These are phyloP conservation scores for Aspergillus unguis DNA, from an alignment of 2,329 filamentous ascomycete genomes.

Conservation along the genomic window DNA sequence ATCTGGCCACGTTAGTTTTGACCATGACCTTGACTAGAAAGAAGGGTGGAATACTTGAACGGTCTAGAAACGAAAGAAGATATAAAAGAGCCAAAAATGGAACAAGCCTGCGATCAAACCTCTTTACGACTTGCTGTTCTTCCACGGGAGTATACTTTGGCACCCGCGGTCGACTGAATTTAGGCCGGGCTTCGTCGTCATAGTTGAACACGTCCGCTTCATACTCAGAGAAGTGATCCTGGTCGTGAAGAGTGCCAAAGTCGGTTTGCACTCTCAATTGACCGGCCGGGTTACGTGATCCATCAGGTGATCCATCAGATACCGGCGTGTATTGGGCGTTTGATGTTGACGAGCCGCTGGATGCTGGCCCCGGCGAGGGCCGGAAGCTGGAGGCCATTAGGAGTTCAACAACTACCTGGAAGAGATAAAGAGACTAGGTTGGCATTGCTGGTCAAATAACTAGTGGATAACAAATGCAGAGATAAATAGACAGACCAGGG, in stretches of 20 bases:
- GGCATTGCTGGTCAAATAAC: background rate
- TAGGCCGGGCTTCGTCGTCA: conserved; percentile 19
- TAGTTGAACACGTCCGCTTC: conserved; percentile 29
- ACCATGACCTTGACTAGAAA: background rate
- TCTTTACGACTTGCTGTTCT: conserved; percentile 66
- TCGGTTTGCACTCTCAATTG: conserved; percentile 35
- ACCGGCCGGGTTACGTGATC: conserved; percentile 19
- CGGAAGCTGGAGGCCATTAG: conserved; percentile 24
- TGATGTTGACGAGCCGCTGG: conserved; percentile 24
- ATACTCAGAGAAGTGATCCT: conserved; percentile 19
- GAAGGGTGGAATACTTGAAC: conserved; percentile 60
- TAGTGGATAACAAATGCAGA: background rate
- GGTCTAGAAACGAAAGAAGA: conserved; percentile 79
- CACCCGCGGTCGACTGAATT: conserved; percentile 7
- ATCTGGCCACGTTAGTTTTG: conserved; percentile 33
- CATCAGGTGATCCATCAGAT: conserved; percentile 32
- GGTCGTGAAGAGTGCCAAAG: conserved; percentile 23
- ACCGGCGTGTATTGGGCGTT: conserved; percentile 33
- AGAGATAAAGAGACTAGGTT: conserved; percentile 4
- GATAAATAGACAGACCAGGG: background rate
- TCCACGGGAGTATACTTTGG: conserved; percentile 58
- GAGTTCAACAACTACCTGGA: background rate
- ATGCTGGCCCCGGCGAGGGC: conserved; percentile 24
- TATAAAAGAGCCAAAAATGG: conserved; percentile 79
- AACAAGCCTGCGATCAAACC: conserved; percentile 74